Evolutionary conservation across 2,329 filamentous ascomycete genomes (phyloP), one percentile per base, ranked within the genome.

Genomic region (Nakataea oryzae): DNA sequence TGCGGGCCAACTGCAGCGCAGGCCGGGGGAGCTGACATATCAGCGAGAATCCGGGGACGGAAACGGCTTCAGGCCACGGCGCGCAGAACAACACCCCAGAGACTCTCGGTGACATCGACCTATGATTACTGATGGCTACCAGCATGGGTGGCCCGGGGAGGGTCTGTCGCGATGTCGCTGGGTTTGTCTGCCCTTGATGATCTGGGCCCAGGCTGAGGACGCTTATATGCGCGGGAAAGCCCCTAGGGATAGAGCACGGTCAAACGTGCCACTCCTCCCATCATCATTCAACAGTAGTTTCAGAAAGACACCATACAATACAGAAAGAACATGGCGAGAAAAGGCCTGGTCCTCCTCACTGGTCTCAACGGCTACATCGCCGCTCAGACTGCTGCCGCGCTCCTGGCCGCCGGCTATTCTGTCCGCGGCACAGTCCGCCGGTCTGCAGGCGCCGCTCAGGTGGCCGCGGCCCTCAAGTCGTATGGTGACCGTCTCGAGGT

Each of bases 281-380:
- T 17, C 34, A 47, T 47, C 14, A 47, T 14, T n/a, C 34, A 47
- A 27, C 54, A n/a, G n/a, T n/a, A n/a, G n/a, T n/a, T n/a, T 55
- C 41, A 29, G 21, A 47, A 59, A 41, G 17, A 3, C 4, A 26
- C 32, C 21, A 27, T 1, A 32, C 5, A 41, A 13, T 14, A 30
- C 24, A 24, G 1, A 27, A 24, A 3, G 50, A 54, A 55, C 24
- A 62, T 62, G 60, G 17, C 60, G 11, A 58, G 21, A 50, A 61
- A 62, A 12, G 60, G 60, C 26, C 14, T 75, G 70, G 60, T 72
- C 54, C 68, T 71, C 21, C 64, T 74, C n/a, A 72, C 72, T 4
- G 73, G 73, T 32, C 68, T 73, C 61, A 74, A 73, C 61, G 73
- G 72, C 63, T 74, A 69, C 65, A 73, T 74, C 58, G 73, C 66